Conservation (phyloP, 257 asterid genomes). For the Rauvolfia tetraphylla region DNA sequence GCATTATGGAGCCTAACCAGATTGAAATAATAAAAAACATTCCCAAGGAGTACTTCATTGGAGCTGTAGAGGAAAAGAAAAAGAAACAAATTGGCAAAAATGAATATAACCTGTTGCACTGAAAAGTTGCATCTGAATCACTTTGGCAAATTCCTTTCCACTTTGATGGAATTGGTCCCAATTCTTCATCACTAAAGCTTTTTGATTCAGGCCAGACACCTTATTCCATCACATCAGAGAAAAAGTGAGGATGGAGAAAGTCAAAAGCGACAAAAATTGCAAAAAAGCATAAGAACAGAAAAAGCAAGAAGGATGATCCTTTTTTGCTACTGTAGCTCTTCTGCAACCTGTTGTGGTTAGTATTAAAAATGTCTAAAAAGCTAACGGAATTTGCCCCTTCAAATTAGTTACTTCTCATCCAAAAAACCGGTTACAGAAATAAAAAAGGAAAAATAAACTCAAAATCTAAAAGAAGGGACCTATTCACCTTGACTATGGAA, state of each 20-base stretch:
- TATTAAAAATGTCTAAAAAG: not conserved
- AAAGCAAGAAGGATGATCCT: not conserved
- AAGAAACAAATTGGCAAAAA: not conserved
- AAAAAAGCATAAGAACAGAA: not conserved
- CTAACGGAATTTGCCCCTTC: no score
- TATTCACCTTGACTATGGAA: no score
- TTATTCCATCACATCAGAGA: constrained; percentile 30
- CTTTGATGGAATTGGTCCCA: constrained; percentile 77
- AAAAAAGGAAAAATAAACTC: not conserved
- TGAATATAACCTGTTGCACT: constrained; percentile 61
- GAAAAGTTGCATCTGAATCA: constrained; percentile 54
- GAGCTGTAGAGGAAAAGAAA: not conserved
- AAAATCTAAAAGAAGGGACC: not conserved
- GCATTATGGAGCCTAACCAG: not conserved
- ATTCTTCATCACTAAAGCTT: constrained; percentile 68
- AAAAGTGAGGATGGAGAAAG: constrained; percentile 7
- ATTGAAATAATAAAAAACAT: not conserved
- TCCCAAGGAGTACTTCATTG: not conserved
- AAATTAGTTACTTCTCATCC: no score
- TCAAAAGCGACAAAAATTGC: not conserved
- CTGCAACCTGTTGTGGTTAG: not conserved
- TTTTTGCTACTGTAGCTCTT: not conserved
- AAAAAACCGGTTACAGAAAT: not conserved
- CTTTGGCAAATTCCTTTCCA: constrained; percentile 89
- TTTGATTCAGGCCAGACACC: constrained; percentile 90